These are phyloP conservation scores for Daedaleopsis sinensis DNA, from an alignment of 768 basidiomycete genomes.

Conservation along the genomic window DNA sequence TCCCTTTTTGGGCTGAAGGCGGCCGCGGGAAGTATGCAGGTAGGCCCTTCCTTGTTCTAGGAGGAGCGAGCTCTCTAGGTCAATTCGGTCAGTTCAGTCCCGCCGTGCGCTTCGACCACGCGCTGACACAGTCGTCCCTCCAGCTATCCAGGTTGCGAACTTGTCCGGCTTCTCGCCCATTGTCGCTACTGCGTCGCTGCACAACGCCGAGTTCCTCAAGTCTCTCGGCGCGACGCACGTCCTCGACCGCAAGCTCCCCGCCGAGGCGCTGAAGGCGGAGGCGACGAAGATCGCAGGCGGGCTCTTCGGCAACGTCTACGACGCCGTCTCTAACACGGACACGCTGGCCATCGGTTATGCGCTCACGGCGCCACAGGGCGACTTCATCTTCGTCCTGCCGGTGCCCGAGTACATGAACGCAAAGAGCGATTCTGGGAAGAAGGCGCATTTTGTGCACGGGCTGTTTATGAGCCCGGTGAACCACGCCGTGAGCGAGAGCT, in stretches of 20 bases:
- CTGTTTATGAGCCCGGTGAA: no score
- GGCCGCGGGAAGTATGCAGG: conserved; percentile 25
- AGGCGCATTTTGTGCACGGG: conserved; percentile 3
- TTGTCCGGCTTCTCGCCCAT: conserved; percentile 35
- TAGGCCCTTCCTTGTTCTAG: conserved; percentile 29
- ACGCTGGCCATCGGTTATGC: conserved; percentile 23
- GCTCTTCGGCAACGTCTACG: conserved; percentile 27
- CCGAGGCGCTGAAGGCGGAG: conserved; percentile 7
- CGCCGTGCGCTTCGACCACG: not conserved
- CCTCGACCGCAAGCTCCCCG: conserved; percentile 28
- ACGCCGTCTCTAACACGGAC: conserved; percentile 23
- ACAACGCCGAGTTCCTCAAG: conserved; percentile 26
- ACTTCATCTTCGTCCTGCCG: conserved; percentile 21
- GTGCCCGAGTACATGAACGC: no score
- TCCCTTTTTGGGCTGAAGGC: conserved; percentile 26
- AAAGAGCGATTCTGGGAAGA: conserved; percentile 7
- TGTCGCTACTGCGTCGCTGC: conserved; percentile 32
- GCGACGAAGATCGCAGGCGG: conserved; percentile 22
- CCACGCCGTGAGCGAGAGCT: conserved; percentile 3
- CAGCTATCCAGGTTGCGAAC: conserved; percentile 31
- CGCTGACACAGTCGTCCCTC: not conserved
- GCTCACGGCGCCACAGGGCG: conserved; percentile 26
- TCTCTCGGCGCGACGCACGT: conserved; percentile 31
- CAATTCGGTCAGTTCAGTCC: conserved; percentile 26
- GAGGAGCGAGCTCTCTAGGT: conserved; percentile 31